Evolutionary conservation across 805 yeast genomes (phyloP), one percentile per base, ranked within the genome.

Genomic region (Sugiyamaella lignohabitans): DNA sequence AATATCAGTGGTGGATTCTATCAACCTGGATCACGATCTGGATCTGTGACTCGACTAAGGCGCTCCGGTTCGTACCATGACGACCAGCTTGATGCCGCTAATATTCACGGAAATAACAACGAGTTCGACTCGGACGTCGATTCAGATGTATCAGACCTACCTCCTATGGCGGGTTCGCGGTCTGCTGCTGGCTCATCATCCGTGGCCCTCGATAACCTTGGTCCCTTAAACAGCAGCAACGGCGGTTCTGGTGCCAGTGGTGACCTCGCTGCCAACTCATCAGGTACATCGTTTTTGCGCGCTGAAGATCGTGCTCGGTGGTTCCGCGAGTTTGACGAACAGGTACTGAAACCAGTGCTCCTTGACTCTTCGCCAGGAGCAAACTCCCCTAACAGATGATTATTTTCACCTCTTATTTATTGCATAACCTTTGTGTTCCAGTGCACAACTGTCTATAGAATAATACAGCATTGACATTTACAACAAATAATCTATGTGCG

Each of bases 321-420:
- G 98, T 93, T 93, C 64, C 83, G 87, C 18, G 83, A 79, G 56
- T 87, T 93, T 60, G 99, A 93, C 62, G 96, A 93, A 57, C 87
- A 87, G 61, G 93, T 93, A 19, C 72, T 93, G 57, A 89, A 89
- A 63, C 97, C 97, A 1, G 96, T 87, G 0, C 74, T 91, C 45
- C 73, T 89, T 49, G 98, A 91, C 57, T 47, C 60, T 4, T 51
- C 60, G 2, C 58, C 58, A 3, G 54, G 53, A 3, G 24, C 53
- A 5, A 35, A 34, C 14, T 45, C 54, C 17, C 52, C 53, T 5
- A 44, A 40, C 16, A 17, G 27, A 19, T n/a, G 30, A 38, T 20
- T 5, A 23, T 35, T 35, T 35, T 27, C 14, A n/a, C n/a, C n/a
- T n/a, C n/a, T n/a, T n/a, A n/a, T n/a, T n/a, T n/a, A n/a, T n/a